Evolutionary conservation across 495 filamentous ascomycete species (phyloP).

Genomic region (Penicillium malachiteum): DNA sequence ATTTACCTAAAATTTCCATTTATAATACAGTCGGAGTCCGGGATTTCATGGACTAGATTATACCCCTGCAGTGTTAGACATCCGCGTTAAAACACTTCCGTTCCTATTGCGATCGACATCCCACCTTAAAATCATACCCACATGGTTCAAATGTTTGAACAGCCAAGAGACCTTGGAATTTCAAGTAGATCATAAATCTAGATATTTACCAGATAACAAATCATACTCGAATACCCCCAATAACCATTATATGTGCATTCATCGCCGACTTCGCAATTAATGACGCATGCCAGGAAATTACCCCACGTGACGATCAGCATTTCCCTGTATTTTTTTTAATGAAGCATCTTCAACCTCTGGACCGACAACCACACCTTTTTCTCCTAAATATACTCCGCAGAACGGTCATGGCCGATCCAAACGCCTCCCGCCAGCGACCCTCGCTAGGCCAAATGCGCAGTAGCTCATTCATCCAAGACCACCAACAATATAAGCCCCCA

Average conservation of each 20-base stretch:
- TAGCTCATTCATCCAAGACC: slow-evolving; percentile 68
- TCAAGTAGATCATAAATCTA: no score
- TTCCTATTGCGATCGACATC: neutral
- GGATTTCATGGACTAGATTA: no score
- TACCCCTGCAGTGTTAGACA: no score
- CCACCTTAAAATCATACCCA: neutral
- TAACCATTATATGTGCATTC: neutral
- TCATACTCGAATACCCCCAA: neutral
- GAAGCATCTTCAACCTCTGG: neutral
- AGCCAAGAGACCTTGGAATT: no score
- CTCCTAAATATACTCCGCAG: neutral
- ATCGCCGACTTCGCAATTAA: neutral
- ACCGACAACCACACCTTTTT: neutral
- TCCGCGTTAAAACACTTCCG: neutral
- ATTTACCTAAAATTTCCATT: no score
- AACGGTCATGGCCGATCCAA: slow-evolving; percentile 31
- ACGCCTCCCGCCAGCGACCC: slow-evolving; percentile 38
- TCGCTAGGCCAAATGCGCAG: slow-evolving; percentile 56
- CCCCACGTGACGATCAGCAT: slow-evolving; percentile 2
- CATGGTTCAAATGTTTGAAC: no score
- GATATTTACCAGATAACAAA: neutral
- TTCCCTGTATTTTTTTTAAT: neutral
- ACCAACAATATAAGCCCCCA: slow-evolving; percentile 72
- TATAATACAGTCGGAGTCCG: no score
- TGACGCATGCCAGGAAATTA: neutral